These are phyloP conservation scores for Dendrostoma leiphaemia DNA, from an alignment of 2,329 filamentous ascomycete genomes.

Conservation along the genomic window DNA sequence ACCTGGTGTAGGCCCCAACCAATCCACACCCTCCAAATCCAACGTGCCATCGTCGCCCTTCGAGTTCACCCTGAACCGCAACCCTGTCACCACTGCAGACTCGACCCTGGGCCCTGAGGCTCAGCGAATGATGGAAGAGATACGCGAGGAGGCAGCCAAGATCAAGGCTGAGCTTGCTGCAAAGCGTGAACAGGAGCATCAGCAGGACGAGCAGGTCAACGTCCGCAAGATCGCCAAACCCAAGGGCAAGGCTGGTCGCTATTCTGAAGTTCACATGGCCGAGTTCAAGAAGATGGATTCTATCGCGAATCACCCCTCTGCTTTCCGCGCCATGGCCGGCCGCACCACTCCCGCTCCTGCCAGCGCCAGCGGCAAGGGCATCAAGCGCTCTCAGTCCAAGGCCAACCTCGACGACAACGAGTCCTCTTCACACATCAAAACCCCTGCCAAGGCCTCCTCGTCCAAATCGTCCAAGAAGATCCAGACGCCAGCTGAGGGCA, in stretches of 20 bases:
- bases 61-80: conserved; percentile 60
- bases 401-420: conserved; percentile 59
- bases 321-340: conserved; percentile 61
- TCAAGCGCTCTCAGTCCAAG: conserved; percentile 55
- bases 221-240: conserved; percentile 74
- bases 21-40: conserved; percentile 64
- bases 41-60: conserved; percentile 57
- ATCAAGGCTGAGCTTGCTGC: conserved; percentile 69
- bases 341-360: conserved; percentile 57
- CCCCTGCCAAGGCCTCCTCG: conserved; percentile 33
- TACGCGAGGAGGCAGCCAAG: conserved; percentile 68
- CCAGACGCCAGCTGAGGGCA: conserved; percentile 26
- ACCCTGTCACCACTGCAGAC: conserved; percentile 34
- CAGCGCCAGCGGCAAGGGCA: conserved; percentile 27
- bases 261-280: conserved; percentile 80
- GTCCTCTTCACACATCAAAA: conserved; percentile 40
- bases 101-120: conserved; percentile 60
- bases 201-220: conserved; percentile 43
- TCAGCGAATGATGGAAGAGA: conserved; percentile 60
- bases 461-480: conserved; percentile 28
- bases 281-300: conserved; percentile 98
- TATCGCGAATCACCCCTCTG: conserved; percentile 81
- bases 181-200: conserved; percentile 55
- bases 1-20: conserved; percentile 31
- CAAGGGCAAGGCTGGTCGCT: conserved; percentile 75